Conservation (phyloP, 2,329 filamentous ascomycete species). For the Phialophora verrucosa region DNA sequence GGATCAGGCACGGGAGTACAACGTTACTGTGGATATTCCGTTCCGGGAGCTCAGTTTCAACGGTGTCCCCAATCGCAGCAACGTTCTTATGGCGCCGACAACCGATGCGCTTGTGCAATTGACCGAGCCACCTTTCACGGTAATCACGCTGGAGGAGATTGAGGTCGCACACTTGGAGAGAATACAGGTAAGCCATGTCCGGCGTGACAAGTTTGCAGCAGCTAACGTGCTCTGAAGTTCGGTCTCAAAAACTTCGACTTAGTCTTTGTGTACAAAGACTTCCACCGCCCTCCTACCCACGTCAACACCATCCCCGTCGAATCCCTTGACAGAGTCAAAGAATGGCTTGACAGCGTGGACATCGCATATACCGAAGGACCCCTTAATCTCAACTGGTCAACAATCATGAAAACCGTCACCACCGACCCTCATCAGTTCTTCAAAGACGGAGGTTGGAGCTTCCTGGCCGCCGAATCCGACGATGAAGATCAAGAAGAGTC, state of each 20-base stretch:
- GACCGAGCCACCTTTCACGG: slow-evolving; percentile 95
- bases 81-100: slow-evolving; percentile 92
- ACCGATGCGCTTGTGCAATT: slow-evolving; percentile 97
- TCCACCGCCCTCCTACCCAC: slow-evolving; percentile 84
- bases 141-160: slow-evolving; percentile 92
- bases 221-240: slow-evolving; percentile 63
- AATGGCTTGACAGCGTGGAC: slow-evolving; percentile 95
- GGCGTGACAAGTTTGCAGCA: slow-evolving; percentile 1
- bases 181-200: slow-evolving; percentile 63
- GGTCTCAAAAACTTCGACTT: slow-evolving; percentile 99
- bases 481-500: slow-evolving; percentile 77
- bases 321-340: slow-evolving; percentile 91
- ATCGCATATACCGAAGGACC: slow-evolving; percentile 94
- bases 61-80: slow-evolving; percentile 93
- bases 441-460: slow-evolving; percentile 91
- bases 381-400: slow-evolving; percentile 97
- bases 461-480: slow-evolving; percentile 86
- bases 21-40: slow-evolving; percentile 92
- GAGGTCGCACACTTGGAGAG: slow-evolving; percentile 95
- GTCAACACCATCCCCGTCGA: slow-evolving; percentile 99
- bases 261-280: slow-evolving; percentile 98
- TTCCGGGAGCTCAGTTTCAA: slow-evolving; percentile 96
- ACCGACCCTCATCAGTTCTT: slow-evolving; percentile 95
- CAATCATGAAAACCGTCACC: slow-evolving; percentile 99
- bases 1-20: slow-evolving; percentile 88